Base-by-base conservation (phyloP, 2,329 filamentous ascomycete genomes). In the Cytospora schulzeri region DNA sequence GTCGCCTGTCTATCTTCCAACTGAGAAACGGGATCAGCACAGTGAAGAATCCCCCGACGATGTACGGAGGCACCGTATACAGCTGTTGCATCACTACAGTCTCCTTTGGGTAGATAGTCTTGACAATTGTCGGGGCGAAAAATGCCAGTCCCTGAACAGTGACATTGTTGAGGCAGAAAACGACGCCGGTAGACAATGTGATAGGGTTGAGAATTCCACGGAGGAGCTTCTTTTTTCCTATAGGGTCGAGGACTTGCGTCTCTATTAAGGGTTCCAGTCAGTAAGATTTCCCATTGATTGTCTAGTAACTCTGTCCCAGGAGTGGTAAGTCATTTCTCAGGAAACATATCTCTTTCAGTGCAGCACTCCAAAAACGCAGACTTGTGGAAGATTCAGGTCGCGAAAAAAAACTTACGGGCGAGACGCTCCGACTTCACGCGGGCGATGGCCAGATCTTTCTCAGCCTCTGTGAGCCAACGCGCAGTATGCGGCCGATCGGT, bases 91-190 rank as follows among this genome's bases (percentile, higher is more conserved):
- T 82, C 17, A 91, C 78, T 2, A 86, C 81, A 12, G 77, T 79
- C 63, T 78, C 77, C 1, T 81, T 71, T 0, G 86, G 85, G 70
- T 91, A 91, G 69, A 92, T 91, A 6, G 83, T 88, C 55, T 75
- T 76, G 64, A 91, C 87, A 63, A 91, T 91, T 0, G 88, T 91
- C 0, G 89, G 88, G 0, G 83, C 77, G 74, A 91, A 91, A 79
- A 91, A 90, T 1, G 86, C 86, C 4, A 91, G 78, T 4, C 88
- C 88, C 70, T 91, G 87, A 2, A 91, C 88, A 0, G 88, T 91
- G 71, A 91, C 84, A 75, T 89, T 90, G 79, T 88, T 80, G 62
- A 89, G 80, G 0, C 88, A 75, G 76, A 89, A 89, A 69, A 88
- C 82, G 68, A 87, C 76, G 0, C 84, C 73, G 0, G 83, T 88